Conservation (phyloP, 2,329 filamentous ascomycete species). For the Arthroderma sp. region DNA sequence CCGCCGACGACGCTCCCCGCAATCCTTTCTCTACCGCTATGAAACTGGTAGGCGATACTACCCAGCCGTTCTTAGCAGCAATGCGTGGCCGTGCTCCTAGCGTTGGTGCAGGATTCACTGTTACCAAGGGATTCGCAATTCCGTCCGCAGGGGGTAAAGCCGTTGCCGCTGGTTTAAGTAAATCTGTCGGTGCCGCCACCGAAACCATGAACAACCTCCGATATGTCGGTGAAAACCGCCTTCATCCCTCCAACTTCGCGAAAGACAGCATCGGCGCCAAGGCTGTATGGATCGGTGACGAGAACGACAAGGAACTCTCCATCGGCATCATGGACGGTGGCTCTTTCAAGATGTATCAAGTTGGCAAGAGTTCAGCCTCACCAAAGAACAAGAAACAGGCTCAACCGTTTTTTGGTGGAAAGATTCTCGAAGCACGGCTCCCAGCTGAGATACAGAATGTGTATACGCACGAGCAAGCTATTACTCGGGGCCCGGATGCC, state of each 20-base stretch:
- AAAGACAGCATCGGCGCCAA: slow-evolving; percentile 31
- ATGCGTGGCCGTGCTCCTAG: slow-evolving; percentile 45
- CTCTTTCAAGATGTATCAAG: slow-evolving; percentile 34
- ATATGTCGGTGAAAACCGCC: slow-evolving; percentile 38
- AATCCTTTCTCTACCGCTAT: slow-evolving; percentile 56
- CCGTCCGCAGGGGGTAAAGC: slow-evolving; percentile 39
- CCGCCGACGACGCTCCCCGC: slow-evolving; percentile 32
- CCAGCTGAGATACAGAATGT: slow-evolving; percentile 50
- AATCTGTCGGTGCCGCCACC: slow-evolving; percentile 38
- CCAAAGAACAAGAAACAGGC: slow-evolving; percentile 44
- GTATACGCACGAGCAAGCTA: slow-evolving; percentile 43
- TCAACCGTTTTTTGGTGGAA: slow-evolving; percentile 42
- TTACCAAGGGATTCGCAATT: slow-evolving; percentile 34
- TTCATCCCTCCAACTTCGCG: slow-evolving; percentile 34
- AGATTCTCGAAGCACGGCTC: slow-evolving; percentile 56
- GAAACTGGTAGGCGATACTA: slow-evolving; percentile 51
- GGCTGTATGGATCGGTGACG: slow-evolving; percentile 36
- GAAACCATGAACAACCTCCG: slow-evolving; percentile 38
- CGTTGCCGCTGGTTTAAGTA: slow-evolving; percentile 39
- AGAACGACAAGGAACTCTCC: slow-evolving; percentile 26
- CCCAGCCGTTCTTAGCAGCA: slow-evolving; percentile 53
- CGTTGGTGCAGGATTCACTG: slow-evolving; percentile 33
- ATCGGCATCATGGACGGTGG: slow-evolving; percentile 37
- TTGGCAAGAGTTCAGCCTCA: slow-evolving; percentile 35
- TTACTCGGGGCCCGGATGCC: slow-evolving; percentile 41